phyloP scores from a whole-genome alignment of 202 grass and related monocot species.

The Panicum virgatum region DNA sequence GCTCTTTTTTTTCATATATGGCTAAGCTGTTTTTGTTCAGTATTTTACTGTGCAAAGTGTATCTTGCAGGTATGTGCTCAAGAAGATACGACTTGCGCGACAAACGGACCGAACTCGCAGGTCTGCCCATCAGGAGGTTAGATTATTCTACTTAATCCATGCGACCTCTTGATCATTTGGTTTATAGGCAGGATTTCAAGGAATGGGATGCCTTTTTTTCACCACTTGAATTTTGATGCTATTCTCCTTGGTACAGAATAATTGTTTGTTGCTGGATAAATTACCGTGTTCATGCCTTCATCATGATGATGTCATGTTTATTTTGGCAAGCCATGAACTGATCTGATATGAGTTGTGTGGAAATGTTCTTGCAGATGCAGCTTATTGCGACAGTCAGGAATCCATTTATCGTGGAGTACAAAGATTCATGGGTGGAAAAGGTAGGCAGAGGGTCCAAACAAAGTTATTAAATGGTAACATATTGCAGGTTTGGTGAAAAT shows the following conservation, averaged over 20 bases:
- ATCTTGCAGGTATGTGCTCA: constrained; percentile 79
- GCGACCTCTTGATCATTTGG: neutral
- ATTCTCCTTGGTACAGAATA: neutral
- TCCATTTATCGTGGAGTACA: constrained; percentile 97
- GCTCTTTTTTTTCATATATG: constrained; percentile 11
- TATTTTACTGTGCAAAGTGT: constrained; percentile 18
- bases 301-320: constrained; percentile 14
- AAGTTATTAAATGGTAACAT: neutral
- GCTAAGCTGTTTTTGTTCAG: neutral
- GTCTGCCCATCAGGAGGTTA: constrained; percentile 95
- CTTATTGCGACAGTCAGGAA: constrained; percentile 90
- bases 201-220: neutral
- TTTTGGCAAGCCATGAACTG: constrained; percentile 11
- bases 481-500: neutral
- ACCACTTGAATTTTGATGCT: neutral
- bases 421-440: constrained; percentile 99
- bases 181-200: constrained; percentile 9
- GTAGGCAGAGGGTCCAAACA: constrained; percentile 31
- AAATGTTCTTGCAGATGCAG: constrained; percentile 77
- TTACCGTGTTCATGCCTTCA: constrained; percentile 5
- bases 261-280: neutral
- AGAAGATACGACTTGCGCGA: constrained; percentile 88
- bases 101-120: constrained; percentile 84
- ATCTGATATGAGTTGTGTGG: neutral
- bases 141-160: constrained; percentile 18